Percentiles rank a stretch among this genome's conserved stretches.
These are phyloP conservation scores for Blastomyces parvus DNA, from an alignment of 2,329 filamentous ascomycete genomes.

Conservation along the genomic window DNA sequence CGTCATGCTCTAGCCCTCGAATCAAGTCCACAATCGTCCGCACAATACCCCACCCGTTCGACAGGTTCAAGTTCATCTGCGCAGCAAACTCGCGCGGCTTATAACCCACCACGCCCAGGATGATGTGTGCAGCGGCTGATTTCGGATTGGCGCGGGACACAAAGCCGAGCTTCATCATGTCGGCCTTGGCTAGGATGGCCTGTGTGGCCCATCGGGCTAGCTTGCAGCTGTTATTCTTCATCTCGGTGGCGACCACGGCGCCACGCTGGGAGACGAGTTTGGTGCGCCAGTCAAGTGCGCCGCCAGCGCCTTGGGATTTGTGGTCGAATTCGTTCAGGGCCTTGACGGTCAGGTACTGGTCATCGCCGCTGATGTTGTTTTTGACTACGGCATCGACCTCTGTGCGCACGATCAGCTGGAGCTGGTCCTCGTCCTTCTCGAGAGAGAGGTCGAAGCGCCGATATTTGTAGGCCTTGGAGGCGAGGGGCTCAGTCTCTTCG, in stretches of 20 bases:
- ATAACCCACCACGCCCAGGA: slow-evolving; percentile 92
- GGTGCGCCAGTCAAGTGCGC: slow-evolving; percentile 90
- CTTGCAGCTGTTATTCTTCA: slow-evolving; percentile 99
- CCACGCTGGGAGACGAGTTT: slow-evolving; percentile 92
- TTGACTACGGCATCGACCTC: slow-evolving; percentile 94
- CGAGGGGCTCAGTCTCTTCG: slow-evolving; percentile 86
- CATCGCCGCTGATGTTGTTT: slow-evolving; percentile 83
- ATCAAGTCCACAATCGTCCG: slow-evolving; percentile 90
- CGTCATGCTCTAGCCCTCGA: slow-evolving; percentile 28
- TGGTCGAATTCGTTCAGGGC: slow-evolving; percentile 98
- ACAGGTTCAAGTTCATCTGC: slow-evolving; percentile 96
- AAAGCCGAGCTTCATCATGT: slow-evolving; percentile 98
- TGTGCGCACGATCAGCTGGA: slow-evolving; percentile 86
- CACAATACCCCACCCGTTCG: slow-evolving; percentile 98
- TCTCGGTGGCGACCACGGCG: slow-evolving; percentile 96
- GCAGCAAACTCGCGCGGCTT: slow-evolving; percentile 93
- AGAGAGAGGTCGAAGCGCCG: slow-evolving; percentile 90
- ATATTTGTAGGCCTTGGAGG: slow-evolving; percentile 98
- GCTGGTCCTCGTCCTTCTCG: slow-evolving; percentile 80
- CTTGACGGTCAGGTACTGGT: slow-evolving; percentile 86
- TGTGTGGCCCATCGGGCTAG: slow-evolving; percentile 96
- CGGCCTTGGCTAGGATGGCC: slow-evolving; percentile 92
- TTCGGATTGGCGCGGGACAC: slow-evolving; percentile 91
- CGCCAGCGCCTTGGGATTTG: slow-evolving; percentile 91
- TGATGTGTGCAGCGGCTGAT: slow-evolving; percentile 83